Evolutionary conservation across 257 asterid species (phyloP).

Genomic region (Primulina huaijiensis): DNA sequence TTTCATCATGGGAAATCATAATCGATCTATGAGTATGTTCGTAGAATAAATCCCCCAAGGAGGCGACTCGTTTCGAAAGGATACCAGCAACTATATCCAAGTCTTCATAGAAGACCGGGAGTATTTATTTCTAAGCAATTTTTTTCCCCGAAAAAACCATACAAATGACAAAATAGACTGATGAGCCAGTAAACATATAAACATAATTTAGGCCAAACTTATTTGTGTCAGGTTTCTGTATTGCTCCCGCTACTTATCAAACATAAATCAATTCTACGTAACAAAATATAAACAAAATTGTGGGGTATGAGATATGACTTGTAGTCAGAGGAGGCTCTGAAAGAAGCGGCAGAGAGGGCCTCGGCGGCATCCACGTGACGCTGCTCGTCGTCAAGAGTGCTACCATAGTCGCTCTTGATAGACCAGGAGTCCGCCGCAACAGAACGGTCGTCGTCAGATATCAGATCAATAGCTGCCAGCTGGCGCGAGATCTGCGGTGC

Average conservation of each 20-base stretch:
- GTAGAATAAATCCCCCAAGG: not conserved
- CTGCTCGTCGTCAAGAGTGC: constrained; percentile 98
- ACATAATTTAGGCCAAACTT: not conserved
- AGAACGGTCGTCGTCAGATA: constrained; percentile 96
- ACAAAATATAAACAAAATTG: constrained; percentile 10
- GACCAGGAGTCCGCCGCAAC: constrained; percentile 98
- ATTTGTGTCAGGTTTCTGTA: not conserved
- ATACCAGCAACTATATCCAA: not conserved
- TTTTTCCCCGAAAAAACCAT: not conserved
- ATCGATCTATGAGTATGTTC: not conserved
- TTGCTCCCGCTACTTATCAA: not conserved
- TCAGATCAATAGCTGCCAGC: constrained; percentile 66
- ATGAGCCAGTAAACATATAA: not conserved
- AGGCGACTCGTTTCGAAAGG: not conserved
- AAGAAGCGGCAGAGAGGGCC: constrained; percentile 68
- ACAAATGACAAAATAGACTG: not conserved
- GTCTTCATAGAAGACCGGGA: not conserved
- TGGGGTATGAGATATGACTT: constrained; percentile 37
- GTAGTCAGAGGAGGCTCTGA: constrained; percentile 86
- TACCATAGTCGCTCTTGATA: constrained; percentile 94
- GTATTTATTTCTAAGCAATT: not conserved
- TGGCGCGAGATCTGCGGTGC: constrained; percentile 61
- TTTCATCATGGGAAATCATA: constrained; percentile 1
- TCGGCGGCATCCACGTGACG: constrained; percentile 98
- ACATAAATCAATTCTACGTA: constrained; percentile 2